These are phyloP conservation scores for Boechera retrofracta DNA, from an alignment of 345 rosid genomes.

Conservation along the genomic window DNA sequence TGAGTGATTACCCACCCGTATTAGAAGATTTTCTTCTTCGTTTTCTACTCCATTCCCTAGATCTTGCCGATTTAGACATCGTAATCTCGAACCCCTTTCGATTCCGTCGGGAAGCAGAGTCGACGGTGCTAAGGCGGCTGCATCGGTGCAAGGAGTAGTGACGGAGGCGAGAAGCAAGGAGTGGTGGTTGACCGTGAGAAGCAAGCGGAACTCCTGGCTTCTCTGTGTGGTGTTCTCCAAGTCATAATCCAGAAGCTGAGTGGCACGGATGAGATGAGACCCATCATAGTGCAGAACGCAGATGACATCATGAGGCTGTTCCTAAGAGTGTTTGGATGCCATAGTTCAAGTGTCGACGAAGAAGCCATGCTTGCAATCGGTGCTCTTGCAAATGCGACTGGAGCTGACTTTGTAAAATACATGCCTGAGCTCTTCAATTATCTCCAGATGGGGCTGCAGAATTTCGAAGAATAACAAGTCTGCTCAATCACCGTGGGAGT, in stretches of 20 bases:
- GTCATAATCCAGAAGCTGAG: constrained; percentile 91
- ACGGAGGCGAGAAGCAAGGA: too few relatives aligned
- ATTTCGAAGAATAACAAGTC: constrained; percentile 90
- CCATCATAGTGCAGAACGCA: constrained; percentile 64
- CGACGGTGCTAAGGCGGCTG: too few relatives aligned
- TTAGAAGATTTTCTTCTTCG: too few relatives aligned
- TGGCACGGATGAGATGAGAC: constrained; percentile 64
- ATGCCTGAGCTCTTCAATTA: constrained; percentile 79
- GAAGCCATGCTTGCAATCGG: constrained; percentile 99
- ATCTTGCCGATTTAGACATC: too few relatives aligned
- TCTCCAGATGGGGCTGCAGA: constrained; percentile 88
- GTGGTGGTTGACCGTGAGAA: constrained; percentile 65
- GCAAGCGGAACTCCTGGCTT: constrained; percentile 90
- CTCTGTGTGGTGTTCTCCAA: constrained; percentile 92
- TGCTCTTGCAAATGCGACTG: constrained; percentile 89
- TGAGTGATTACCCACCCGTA: too few relatives aligned
- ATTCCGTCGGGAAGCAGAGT: too few relatives aligned
- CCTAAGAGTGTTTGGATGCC: constrained; percentile 84
- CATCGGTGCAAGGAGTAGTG: too few relatives aligned
- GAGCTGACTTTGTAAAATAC: constrained; percentile 75
- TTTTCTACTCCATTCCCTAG: too few relatives aligned
- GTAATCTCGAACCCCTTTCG: too few relatives aligned
- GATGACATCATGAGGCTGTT: constrained; percentile 86
- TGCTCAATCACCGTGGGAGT: constrained; percentile 92
- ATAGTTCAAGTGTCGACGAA: constrained; percentile 91